phyloP scores from a whole-genome alignment of 495 filamentous ascomycete species.

The Lepidopterella palustris region DNA sequence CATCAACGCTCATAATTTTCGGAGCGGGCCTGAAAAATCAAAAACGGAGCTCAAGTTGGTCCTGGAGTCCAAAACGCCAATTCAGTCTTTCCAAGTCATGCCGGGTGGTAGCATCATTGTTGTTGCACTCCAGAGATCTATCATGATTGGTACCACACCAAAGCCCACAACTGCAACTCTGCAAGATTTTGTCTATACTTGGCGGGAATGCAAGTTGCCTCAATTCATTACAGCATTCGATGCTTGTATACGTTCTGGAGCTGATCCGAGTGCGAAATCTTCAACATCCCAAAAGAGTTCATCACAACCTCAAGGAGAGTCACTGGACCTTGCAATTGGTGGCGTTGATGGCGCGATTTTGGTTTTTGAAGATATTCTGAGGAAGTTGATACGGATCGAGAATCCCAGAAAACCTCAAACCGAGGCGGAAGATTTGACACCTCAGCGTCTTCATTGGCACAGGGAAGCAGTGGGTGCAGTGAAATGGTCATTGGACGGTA shows the following conservation, averaged over 20 bases:
- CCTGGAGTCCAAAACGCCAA: slow-evolving; percentile 15
- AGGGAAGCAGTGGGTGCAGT: slow-evolving; percentile 69
- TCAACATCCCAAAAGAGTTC: slow-evolving; percentile 9
- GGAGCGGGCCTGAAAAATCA: slow-evolving; percentile 8
- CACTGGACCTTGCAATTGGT: slow-evolving; percentile 64
- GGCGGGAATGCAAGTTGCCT: slow-evolving; percentile 47
- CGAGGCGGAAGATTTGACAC: slow-evolving; percentile 5
- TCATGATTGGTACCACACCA: slow-evolving; percentile 28
- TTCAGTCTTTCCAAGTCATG: slow-evolving; percentile 35
- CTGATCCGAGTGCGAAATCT: background rate
- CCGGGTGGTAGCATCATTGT: slow-evolving; percentile 38
- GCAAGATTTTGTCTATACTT: slow-evolving; percentile 41
- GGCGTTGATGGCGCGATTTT: slow-evolving; percentile 66
- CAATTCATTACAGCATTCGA: slow-evolving; percentile 57
- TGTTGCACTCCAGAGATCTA: slow-evolving; percentile 32
- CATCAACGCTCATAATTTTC: slow-evolving; percentile 22
- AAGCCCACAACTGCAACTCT: slow-evolving; percentile 13
- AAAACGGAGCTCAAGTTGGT: slow-evolving; percentile 21
- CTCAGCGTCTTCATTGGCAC: slow-evolving; percentile 73
- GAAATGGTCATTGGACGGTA: slow-evolving; percentile 89
- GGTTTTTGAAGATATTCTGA: slow-evolving; percentile 66
- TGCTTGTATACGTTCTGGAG: slow-evolving; percentile 32
- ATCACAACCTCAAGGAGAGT: slow-evolving; percentile 37
- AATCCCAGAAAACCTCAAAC: slow-evolving; percentile 22
- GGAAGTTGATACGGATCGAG: slow-evolving; percentile 44